These are phyloP conservation scores for Dittrichia graveolens DNA, from an alignment of 129 eudicot genomes.

Conservation along the genomic window DNA sequence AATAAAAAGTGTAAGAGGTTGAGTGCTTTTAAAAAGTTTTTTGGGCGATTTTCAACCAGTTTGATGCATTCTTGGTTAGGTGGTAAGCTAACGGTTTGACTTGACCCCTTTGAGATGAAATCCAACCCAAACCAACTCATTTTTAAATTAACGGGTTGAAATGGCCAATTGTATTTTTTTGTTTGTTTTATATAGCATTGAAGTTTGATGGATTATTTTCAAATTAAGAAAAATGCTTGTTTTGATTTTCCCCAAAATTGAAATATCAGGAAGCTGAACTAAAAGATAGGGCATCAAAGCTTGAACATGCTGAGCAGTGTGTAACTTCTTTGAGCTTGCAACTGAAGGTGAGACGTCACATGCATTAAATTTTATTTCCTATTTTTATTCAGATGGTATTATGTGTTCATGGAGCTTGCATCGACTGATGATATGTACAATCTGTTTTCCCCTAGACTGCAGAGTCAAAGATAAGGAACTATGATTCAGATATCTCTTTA, in stretches of 20 bases:
- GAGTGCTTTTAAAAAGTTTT: neutral
- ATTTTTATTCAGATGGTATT: neutral
- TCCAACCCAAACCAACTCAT: neutral
- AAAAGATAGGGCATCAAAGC: slow-evolving; percentile 66
- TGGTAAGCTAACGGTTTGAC: neutral
- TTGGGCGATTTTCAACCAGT: neutral
- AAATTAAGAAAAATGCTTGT: neutral
- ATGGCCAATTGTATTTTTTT: neutral
- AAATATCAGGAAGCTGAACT: slow-evolving; percentile 69
- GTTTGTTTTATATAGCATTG: neutral
- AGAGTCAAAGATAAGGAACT: slow-evolving; percentile 69
- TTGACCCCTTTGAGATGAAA: neutral
- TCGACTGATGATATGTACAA: neutral
- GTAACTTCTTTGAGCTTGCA: slow-evolving; percentile 77
- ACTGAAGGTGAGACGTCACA: slow-evolving; percentile 62
- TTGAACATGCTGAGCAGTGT: slow-evolving; percentile 84
- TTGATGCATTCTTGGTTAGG: neutral
- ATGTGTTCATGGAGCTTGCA: neutral
- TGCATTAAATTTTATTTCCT: neutral
- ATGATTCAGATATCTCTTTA: slow-evolving; percentile 51
- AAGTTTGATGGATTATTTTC: neutral
- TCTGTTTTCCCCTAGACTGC: slow-evolving; percentile 54
- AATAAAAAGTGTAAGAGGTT: neutral
- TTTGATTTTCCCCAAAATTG: slow-evolving; percentile 6
- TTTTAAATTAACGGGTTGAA: neutral